A percentile compares a stretch with the other conserved stretches of the same genome.
Conservation (phyloP, 2,329 filamentous ascomycete species). For the Alternaria longipes region DNA sequence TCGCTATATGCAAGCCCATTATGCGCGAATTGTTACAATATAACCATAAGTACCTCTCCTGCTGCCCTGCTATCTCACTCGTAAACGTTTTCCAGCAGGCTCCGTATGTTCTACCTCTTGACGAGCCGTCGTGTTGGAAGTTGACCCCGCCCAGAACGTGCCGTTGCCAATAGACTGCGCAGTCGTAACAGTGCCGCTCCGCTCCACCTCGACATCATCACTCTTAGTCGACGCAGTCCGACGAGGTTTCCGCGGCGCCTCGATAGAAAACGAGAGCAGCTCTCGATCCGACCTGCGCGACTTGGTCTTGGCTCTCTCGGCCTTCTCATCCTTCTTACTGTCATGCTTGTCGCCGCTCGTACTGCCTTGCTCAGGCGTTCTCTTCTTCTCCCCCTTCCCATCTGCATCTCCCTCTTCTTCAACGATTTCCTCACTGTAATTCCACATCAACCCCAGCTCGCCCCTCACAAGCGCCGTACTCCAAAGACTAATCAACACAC, state of each 20-base stretch:
- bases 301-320: constrained; percentile 4
- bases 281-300: constrained; percentile 35
- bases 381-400: background rate
- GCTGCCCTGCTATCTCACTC: constrained; percentile 21
- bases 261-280: constrained; percentile 49
- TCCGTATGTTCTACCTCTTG: constrained; percentile 13
- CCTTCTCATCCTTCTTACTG: constrained; percentile 8
- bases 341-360: background rate
- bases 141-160: background rate
- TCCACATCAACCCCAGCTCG: constrained; percentile 79
- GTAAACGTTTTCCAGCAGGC: constrained; percentile 36
- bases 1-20: background rate
- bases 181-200: background rate
- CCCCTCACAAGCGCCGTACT: constrained; percentile 74
- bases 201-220: background rate
- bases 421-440: constrained; percentile 74
- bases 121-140: constrained; percentile 7
- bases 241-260: constrained; percentile 43
- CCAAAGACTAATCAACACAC: constrained; percentile 80
- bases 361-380: background rate
- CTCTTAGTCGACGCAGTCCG: constrained; percentile 7
- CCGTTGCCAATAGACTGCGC: background rate
- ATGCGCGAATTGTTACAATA: background rate
- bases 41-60: background rate
- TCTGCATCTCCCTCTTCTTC: constrained; percentile 39